Evolutionary conservation across 1,284 basidiomycete genomes (phyloP).

Genomic region (Ustilago xerochloae): DNA sequence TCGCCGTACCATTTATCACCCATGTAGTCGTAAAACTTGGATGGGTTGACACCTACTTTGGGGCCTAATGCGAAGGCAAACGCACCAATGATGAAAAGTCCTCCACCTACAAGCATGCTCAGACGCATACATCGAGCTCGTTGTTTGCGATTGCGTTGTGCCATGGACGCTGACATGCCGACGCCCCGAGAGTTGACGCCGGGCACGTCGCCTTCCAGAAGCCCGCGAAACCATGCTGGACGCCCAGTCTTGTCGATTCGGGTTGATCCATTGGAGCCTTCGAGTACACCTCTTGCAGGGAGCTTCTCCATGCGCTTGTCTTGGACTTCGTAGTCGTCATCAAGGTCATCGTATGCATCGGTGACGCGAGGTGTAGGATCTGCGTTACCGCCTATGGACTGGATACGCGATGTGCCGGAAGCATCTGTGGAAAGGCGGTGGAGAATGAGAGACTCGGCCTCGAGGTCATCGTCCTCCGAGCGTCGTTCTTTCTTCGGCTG

Average conservation of each 20-base stretch:
- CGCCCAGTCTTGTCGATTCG: conserved; percentile 58
- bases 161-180: conserved; percentile 38
- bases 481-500: conserved; percentile 25
- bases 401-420: conserved; percentile 25
- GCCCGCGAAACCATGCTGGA: conserved; percentile 53
- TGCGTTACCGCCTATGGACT: conserved; percentile 14
- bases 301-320: conserved; percentile 30
- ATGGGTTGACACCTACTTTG: conserved; percentile 26
- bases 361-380: conserved; percentile 23
- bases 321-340: conserved; percentile 30
- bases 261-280: conserved; percentile 38
- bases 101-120: conserved; percentile 16
- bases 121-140: conserved; percentile 31
- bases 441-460: conserved; percentile 51
- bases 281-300: conserved; percentile 29
- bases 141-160: conserved; percentile 25
- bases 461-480: conserved; percentile 42
- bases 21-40: conserved; percentile 37
- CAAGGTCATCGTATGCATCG: conserved; percentile 47
- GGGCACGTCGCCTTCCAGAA: conserved; percentile 36
- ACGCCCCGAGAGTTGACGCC: conserved; percentile 29
- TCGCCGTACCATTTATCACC: conserved; percentile 54
- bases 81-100: conserved; percentile 39
- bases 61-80: conserved; percentile 59
- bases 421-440: conserved; percentile 46